These are phyloP conservation scores for Sporothrix phasma DNA, from an alignment of 2,329 filamentous ascomycete genomes.

Conservation along the genomic window DNA sequence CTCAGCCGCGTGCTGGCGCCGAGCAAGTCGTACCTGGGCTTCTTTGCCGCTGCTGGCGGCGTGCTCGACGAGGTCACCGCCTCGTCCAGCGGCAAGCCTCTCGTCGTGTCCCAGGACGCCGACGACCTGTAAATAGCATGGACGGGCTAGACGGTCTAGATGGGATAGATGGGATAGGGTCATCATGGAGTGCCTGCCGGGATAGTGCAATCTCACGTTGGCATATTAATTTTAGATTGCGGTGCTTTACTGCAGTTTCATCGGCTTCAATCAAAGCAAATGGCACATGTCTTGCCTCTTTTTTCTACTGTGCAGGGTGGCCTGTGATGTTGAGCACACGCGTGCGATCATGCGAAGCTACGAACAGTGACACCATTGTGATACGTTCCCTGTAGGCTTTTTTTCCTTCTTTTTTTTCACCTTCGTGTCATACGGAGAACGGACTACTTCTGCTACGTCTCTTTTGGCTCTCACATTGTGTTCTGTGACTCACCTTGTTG, in stretches of 20 bases:
- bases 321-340: too few species aligned
- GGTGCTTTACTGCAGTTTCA: too few species aligned
- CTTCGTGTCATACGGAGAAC: too few species aligned
- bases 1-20: slow-evolving; percentile 64
- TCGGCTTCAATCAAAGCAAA: too few species aligned
- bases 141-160: not conserved
- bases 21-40: slow-evolving; percentile 69
- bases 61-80: slow-evolving; percentile 41
- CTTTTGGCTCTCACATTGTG: not conserved
- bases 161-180: not conserved
- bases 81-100: slow-evolving; percentile 20
- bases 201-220: not conserved
- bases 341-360: too few species aligned
- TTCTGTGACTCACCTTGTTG: too few species aligned
- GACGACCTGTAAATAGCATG: not conserved
- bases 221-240: too few species aligned
- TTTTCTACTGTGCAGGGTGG: too few species aligned
- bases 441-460: too few species aligned
- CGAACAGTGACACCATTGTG: not conserved
- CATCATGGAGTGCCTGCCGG: not conserved
- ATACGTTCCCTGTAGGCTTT: not conserved
- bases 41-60: slow-evolving; percentile 68
- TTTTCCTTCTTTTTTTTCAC: too few species aligned
- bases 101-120: not conserved
- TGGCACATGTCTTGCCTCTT: too few species aligned